phyloP scores from a whole-genome alignment of 1,284 basidiomycete genomes.

The Dichomitus squalens region DNA sequence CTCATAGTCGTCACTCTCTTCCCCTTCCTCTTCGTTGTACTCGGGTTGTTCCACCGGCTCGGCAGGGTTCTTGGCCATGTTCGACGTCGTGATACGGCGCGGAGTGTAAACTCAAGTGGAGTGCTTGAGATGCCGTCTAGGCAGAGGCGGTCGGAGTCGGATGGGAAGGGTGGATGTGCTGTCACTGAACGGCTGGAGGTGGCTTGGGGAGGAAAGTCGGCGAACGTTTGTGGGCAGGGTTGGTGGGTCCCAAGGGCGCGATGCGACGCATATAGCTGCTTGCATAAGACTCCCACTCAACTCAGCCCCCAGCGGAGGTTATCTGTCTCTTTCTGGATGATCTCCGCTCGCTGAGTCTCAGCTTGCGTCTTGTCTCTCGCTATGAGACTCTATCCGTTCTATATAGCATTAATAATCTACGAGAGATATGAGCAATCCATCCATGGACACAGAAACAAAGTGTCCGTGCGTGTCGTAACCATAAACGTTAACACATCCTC shows the following conservation, averaged over 20 bases:
- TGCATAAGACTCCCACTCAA: slow-evolving; percentile 27
- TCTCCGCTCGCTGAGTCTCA: not conserved
- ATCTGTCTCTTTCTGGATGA: slow-evolving; percentile 5
- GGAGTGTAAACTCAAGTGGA: not conserved
- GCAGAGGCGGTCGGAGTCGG: not conserved
- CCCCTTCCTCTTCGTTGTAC: slow-evolving; percentile 28
- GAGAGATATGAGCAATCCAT: not conserved
- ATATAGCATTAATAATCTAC: slow-evolving; percentile 1
- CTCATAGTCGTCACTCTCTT: slow-evolving; percentile 36
- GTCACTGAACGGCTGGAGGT: not conserved
- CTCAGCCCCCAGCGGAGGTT: not conserved
- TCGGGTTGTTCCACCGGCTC: slow-evolving; percentile 24
- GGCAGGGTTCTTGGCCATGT: slow-evolving; percentile 23
- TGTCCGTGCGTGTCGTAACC: not conserved
- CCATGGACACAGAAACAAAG: not conserved
- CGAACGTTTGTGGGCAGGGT: slow-evolving; percentile 27
- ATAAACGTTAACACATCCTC: slow-evolving; percentile 24
- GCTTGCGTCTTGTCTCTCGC: not conserved
- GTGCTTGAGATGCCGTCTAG: not conserved
- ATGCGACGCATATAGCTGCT: slow-evolving; percentile 9
- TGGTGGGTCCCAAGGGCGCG: slow-evolving; percentile 19
- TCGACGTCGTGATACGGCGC: not conserved
- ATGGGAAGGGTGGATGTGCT: not conserved
- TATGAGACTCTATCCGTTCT: not conserved
- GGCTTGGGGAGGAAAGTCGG: not conserved